Evolutionary conservation across 1,284 basidiomycete genomes (phyloP).

Genomic region (Mycosarcoma mackinlayi): DNA sequence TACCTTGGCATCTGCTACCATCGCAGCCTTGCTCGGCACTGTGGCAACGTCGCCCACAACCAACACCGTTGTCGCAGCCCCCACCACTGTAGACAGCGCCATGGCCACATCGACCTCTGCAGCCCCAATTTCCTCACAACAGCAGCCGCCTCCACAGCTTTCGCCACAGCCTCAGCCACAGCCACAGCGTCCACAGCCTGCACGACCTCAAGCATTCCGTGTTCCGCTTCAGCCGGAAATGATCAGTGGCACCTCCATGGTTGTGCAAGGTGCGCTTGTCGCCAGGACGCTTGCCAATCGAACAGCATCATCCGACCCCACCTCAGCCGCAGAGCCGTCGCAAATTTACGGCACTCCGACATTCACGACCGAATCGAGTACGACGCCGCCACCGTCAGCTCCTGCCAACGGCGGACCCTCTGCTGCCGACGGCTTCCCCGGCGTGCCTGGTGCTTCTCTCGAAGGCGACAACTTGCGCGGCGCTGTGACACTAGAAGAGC

Average conservation of each 20-base stretch:
- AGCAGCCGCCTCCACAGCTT: conserved; percentile 12
- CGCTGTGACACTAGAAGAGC: conserved; percentile 63
- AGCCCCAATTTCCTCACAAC: not conserved
- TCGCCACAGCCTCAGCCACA: conserved; percentile 11
- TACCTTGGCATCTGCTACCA: conserved; percentile 22
- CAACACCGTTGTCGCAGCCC: not conserved
- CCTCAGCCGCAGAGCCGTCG: conserved; percentile 1
- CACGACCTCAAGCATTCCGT: conserved; percentile 21
- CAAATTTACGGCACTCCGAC: not conserved
- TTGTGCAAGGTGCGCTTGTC: conserved; percentile 65
- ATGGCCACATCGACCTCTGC: conserved; percentile 2
- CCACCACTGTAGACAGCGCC: not conserved
- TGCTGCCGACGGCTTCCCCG: not conserved
- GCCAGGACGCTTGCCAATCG: conserved; percentile 44
- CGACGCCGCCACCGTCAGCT: not conserved
- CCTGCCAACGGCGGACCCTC: not conserved
- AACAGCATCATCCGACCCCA: conserved; percentile 1
- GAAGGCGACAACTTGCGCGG: conserved; percentile 41
- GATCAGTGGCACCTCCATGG: conserved; percentile 63
- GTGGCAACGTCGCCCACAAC: conserved; percentile 3
- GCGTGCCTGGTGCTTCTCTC: not conserved
- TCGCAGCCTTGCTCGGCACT: conserved; percentile 33
- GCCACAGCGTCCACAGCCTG: conserved; percentile 9
- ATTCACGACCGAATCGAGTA: not conserved
- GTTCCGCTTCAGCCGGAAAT: conserved; percentile 36